These are phyloP conservation scores for Dendryphion nanum DNA, from an alignment of 2,329 filamentous ascomycete species.

Conservation along the genomic window DNA sequence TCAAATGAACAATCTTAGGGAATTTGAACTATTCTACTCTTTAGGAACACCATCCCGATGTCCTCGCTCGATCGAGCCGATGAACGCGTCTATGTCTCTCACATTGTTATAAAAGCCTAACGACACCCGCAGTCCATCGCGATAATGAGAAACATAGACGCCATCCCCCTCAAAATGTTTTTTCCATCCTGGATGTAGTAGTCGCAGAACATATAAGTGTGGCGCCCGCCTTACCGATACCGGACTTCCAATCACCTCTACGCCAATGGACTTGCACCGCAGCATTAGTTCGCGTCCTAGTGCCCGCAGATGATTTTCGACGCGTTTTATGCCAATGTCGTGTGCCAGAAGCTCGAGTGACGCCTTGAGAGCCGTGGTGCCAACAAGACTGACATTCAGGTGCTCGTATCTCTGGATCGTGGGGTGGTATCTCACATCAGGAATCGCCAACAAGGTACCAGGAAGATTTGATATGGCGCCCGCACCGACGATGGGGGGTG, in stretches of 20 bases:
- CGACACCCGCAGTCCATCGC: background rate
- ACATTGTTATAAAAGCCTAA: background rate
- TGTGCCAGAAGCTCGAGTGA: background rate
- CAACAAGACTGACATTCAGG: background rate
- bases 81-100: background rate
- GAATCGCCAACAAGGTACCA: background rate
- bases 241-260: background rate
- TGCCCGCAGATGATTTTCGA: background rate
- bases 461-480: background rate
- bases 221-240: background rate
- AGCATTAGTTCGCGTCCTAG: background rate
- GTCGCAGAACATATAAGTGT: background rate
- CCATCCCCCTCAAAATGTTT: background rate
- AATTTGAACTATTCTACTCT: too few species aligned
- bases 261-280: background rate
- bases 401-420: background rate
- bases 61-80: slow-evolving; percentile 1
- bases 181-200: background rate
- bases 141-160: background rate
- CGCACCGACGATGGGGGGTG: background rate
- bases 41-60: background rate
- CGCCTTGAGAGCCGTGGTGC: background rate
- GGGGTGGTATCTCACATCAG: background rate
- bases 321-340: background rate
- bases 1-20: too few species aligned